Conservation (phyloP, 2,329 filamentous ascomycete genomes). For the Paracamarosporium sp. region DNA sequence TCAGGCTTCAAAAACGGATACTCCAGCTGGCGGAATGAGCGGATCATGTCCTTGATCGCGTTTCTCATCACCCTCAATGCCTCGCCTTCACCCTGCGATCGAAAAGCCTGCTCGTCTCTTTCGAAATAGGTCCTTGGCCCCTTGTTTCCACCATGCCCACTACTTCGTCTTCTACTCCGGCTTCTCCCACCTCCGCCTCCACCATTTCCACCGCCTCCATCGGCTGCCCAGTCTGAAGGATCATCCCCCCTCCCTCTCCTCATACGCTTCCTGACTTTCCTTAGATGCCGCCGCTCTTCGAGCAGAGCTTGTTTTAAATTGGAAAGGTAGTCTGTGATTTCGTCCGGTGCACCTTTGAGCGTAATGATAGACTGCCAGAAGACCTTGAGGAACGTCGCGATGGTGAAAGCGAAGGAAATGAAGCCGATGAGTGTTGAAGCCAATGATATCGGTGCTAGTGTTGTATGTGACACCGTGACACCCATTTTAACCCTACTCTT, state of each 20-base stretch:
- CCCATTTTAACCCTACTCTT: conserved; percentile 21
- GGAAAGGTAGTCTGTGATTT: conserved; percentile 50
- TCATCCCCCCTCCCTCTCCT: conserved; percentile 18
- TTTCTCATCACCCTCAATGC: conserved; percentile 45
- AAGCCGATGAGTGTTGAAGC: conserved; percentile 48
- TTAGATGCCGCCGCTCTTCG: conserved; percentile 48
- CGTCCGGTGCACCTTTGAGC: conserved; percentile 41
- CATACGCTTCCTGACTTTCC: conserved; percentile 28
- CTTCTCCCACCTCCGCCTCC: conserved; percentile 14
- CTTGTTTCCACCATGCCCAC: background rate
- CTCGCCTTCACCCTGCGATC: conserved; percentile 38
- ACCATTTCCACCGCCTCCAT: conserved; percentile 9
- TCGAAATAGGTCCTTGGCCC: conserved; percentile 17
- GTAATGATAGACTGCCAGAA: conserved; percentile 51
- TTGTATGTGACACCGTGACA: conserved; percentile 24
- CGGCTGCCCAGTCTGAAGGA: conserved; percentile 8
- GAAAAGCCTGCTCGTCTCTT: conserved; percentile 26
- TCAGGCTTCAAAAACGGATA: conserved; percentile 46
- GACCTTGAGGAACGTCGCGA: conserved; percentile 51
- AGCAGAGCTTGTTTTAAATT: conserved; percentile 50
- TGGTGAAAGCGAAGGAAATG: conserved; percentile 52
- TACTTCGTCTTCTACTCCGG: conserved; percentile 9
- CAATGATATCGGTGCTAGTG: conserved; percentile 44
- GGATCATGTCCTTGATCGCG: conserved; percentile 44
- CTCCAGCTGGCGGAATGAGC: conserved; percentile 46